A percentile compares a stretch with the other conserved stretches of the same genome.
Conservation (phyloP, 2,329 filamentous ascomycete genomes). For the Epicoccum nigrum region DNA sequence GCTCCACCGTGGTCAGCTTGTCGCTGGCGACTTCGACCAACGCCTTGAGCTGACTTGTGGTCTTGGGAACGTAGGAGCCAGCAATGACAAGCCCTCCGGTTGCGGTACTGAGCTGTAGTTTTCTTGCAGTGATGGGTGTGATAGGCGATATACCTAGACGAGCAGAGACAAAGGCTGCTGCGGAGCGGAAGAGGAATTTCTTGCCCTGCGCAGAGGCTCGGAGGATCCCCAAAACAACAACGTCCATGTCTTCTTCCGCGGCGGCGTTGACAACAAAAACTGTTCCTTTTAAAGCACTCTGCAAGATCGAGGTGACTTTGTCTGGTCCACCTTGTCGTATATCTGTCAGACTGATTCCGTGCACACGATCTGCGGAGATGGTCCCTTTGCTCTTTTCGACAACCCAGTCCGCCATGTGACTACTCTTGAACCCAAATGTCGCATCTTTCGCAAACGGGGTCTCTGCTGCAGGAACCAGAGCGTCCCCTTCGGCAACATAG, state of each 20-base stretch:
- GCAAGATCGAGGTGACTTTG: conserved; percentile 51
- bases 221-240: conserved; percentile 59
- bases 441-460: conserved; percentile 65
- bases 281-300: conserved; percentile 44
- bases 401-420: conserved; percentile 60
- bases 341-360: conserved; percentile 55
- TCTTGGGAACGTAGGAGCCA: conserved; percentile 65
- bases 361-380: conserved; percentile 49
- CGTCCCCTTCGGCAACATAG: conserved; percentile 61
- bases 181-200: conserved; percentile 55
- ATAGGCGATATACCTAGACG: conserved; percentile 61
- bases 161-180: conserved; percentile 57
- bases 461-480: conserved; percentile 57
- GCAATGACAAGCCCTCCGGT: conserved; percentile 61
- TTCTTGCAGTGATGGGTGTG: conserved; percentile 55
- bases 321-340: conserved; percentile 56
- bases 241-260: conserved; percentile 61
- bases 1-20: conserved; percentile 54
- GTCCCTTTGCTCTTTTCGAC: conserved; percentile 59
- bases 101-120: conserved; percentile 49
- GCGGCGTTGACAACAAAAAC: conserved; percentile 62
- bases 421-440: conserved; percentile 63
- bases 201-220: conserved; percentile 48
- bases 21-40: conserved; percentile 49
- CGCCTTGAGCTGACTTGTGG: conserved; percentile 59